phyloP scores from a whole-genome alignment of 2,329 filamentous ascomycete species.

The Graphilbum sp. region DNA sequence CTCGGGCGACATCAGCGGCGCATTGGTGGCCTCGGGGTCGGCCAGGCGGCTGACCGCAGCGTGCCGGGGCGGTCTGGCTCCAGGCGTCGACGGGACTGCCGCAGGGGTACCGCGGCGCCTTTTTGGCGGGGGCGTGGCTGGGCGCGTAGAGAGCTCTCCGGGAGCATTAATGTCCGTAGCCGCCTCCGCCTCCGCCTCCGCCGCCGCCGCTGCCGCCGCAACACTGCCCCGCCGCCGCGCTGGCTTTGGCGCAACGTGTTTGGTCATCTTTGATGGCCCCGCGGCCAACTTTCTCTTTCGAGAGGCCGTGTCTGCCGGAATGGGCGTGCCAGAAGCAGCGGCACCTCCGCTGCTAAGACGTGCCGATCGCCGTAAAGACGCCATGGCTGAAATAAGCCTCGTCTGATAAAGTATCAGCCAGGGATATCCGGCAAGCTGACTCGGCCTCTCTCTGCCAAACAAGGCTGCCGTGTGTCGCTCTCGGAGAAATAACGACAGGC shows the following conservation, averaged over 20 bases:
- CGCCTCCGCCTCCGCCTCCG: neutral
- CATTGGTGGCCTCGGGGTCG: constrained; percentile 49
- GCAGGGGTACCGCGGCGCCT: constrained; percentile 21
- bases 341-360: constrained; percentile 22
- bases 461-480: too few relatives aligned
- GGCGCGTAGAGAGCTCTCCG: constrained; percentile 15
- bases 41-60: constrained; percentile 37
- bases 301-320: neutral
- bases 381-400: constrained; percentile 15
- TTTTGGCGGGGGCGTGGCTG: constrained; percentile 30
- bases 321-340: neutral
- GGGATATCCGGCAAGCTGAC: too few relatives aligned
- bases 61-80: constrained; percentile 19
- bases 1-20: constrained; percentile 53
- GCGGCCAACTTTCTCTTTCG: constrained; percentile 15
- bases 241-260: neutral
- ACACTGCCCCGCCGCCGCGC: neutral
- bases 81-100: constrained; percentile 7
- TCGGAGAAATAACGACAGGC: too few relatives aligned
- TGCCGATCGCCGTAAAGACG: constrained; percentile 17
- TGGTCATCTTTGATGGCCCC: neutral
- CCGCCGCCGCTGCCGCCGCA: neutral
- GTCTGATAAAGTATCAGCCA: too few relatives aligned
- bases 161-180: constrained; percentile 1
- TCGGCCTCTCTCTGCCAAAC: too few relatives aligned